A percentile compares a stretch with the other conserved stretches of the same genome.
phyloP scores from a whole-genome alignment of 768 basidiomycete genomes.

The Lactarius indigo region DNA sequence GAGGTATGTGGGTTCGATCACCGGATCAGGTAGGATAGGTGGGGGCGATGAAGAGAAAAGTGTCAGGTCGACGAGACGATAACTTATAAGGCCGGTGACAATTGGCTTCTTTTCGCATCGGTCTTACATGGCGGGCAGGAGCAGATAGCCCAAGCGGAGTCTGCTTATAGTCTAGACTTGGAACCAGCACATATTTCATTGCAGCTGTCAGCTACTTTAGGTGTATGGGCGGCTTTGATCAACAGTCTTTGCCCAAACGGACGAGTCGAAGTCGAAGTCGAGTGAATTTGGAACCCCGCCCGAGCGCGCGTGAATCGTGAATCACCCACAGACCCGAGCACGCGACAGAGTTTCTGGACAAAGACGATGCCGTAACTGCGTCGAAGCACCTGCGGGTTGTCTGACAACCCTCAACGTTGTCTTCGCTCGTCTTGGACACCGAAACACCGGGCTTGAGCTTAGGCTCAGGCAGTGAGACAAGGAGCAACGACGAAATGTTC shows the following conservation, averaged over 20 bases:
- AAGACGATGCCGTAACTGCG: neutral
- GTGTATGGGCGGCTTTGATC: no score
- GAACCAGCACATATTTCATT: no score
- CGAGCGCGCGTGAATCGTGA: no score
- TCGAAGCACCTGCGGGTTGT: constrained; percentile 12
- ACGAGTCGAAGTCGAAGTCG: no score
- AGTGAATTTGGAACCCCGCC: no score
- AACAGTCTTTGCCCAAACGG: no score
- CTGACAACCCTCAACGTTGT: constrained; percentile 34
- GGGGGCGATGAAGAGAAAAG: constrained; percentile 10
- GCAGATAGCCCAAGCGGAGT: no score
- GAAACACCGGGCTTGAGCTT: constrained; percentile 36
- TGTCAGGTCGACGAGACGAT: constrained; percentile 17
- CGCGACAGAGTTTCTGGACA: neutral
- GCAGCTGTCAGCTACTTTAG: no score
- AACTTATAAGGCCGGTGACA: constrained; percentile 14
- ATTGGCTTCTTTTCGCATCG: no score
- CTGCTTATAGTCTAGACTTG: no score
- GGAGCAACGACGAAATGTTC: constrained; percentile 37
- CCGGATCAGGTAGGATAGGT: constrained; percentile 18
- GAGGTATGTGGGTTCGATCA: constrained; percentile 18
- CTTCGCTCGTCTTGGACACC: constrained; percentile 44
- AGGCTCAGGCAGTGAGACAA: constrained; percentile 17
- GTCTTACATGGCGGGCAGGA: no score
- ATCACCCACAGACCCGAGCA: constrained; percentile 1